Conservation (phyloP, 2,329 filamentous ascomycete species). For the Trichoderma oligosporum region DNA sequence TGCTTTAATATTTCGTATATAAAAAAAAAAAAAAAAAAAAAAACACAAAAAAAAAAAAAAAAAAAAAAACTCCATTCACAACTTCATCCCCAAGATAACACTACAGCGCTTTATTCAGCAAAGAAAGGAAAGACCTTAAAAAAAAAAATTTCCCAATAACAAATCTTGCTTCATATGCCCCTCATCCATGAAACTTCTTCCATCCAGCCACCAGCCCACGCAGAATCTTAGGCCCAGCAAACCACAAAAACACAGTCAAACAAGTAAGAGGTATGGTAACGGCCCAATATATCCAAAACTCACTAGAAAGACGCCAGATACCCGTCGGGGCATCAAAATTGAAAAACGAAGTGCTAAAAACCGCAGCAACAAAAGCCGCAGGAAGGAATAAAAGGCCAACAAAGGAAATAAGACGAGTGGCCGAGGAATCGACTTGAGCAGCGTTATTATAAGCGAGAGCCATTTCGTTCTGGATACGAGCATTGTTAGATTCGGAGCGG, state of each 20-base stretch:
- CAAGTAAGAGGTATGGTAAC: slow-evolving; percentile 31
- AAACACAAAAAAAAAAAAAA: too few species aligned
- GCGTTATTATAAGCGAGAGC: slow-evolving; percentile 47
- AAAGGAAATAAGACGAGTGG: slow-evolving; percentile 50
- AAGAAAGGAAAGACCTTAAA: too few species aligned
- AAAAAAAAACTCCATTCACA: too few species aligned
- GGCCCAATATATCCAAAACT: slow-evolving; percentile 38
- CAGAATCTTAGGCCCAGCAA: not conserved
- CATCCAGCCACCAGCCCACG: not conserved
- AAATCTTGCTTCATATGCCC: too few species aligned
- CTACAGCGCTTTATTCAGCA: too few species aligned
- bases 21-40: too few species aligned
- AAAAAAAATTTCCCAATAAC: too few species aligned
- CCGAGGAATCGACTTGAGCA: slow-evolving; percentile 44
- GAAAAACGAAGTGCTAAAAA: slow-evolving; percentile 48
- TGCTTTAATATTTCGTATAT: too few species aligned
- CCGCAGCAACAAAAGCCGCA: slow-evolving; percentile 46
- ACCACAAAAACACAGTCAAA: slow-evolving; percentile 25
- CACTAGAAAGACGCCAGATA: slow-evolving; percentile 29
- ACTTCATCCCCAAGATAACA: too few species aligned
- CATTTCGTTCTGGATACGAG: slow-evolving; percentile 53
- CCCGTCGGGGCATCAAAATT: slow-evolving; percentile 26
- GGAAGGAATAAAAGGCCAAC: slow-evolving; percentile 49
- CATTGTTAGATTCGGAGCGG: slow-evolving; percentile 38
- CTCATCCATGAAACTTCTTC: not conserved